A percentile compares a stretch with the other conserved stretches of the same genome.
phyloP scores from a whole-genome alignment of 805 yeast species.

The Candida railenensis region DNA sequence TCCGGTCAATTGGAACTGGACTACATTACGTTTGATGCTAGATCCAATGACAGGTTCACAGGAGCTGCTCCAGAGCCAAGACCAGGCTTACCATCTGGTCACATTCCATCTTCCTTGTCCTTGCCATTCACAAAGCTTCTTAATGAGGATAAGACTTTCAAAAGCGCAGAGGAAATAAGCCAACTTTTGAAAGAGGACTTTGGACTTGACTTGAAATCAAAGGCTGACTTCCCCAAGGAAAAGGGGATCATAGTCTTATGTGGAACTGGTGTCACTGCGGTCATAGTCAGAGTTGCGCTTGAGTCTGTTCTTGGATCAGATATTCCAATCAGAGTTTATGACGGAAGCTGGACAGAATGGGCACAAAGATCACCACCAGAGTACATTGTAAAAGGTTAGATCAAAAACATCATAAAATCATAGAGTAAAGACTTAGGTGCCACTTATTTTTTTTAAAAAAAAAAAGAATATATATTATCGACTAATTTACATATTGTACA shows the following conservation, averaged over 20 bases:
- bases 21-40: conserved; percentile 74
- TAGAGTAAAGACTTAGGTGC: too few relatives aligned
- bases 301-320: conserved; percentile 36
- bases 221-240: conserved; percentile 27
- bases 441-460: too few relatives aligned
- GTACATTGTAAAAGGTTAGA: conserved; percentile 42
- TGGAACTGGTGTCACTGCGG: conserved; percentile 96
- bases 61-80: conserved; percentile 89
- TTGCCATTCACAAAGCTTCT: conserved; percentile 72
- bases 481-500: conserved; percentile 12
- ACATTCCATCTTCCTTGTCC: conserved; percentile 76
- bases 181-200: conserved; percentile 41
- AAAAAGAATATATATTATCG: background rate
- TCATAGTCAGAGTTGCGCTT: conserved; percentile 73
- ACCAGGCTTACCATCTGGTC: conserved; percentile 85
- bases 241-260: conserved; percentile 85
- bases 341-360: conserved; percentile 91
- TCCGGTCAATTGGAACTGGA: conserved; percentile 41
- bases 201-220: conserved; percentile 27
- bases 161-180: conserved; percentile 44
- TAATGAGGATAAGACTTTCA: conserved; percentile 46
- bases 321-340: conserved; percentile 47
- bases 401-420: background rate
- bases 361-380: conserved; percentile 67
- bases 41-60: conserved; percentile 70